Base-by-base conservation (phyloP, 768 basidiomycete species). In the Boletellus ananas region DNA sequence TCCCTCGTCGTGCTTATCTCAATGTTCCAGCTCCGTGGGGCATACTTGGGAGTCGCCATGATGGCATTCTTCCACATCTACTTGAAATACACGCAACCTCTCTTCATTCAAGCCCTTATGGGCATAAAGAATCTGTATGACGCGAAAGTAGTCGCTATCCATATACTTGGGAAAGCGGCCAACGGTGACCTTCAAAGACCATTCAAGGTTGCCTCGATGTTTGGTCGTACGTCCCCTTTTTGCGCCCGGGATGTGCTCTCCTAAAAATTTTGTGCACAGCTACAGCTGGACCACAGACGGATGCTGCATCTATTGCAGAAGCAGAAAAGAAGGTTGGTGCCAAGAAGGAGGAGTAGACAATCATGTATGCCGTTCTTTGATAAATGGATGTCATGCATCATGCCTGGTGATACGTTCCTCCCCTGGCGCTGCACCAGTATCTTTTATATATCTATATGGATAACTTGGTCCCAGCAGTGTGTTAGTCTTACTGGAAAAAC, bases 31-130 rank as follows among this genome's bases (percentile, higher is more conserved):
- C 76, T 88, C 51, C 83, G 82, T 35, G 72, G 76, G n/a, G 79
- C 74, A 8, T 88, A 79, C 70, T 79, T 82, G 69, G 85, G 87
- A 55, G 69, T 92, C 61, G 86, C 83, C 43, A 90, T 92, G 85
- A 94, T 94, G 88, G 78, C 64, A 51, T 86, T 94, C 77, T 83
- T 97, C 75, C 95, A 99, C 74, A 54, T 87, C 45, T 98, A 97
- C 80, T 75, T 98, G 73, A 83, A 89, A 67, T 97, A 90, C 79
- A 94, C 93, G 7, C 94, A 95, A 65, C 95, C 95, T 7, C 81
- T 98, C 57, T 95, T 97, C 73, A 87, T 97, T 57, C 95, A 97
- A 69, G 81, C 81, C 12, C 79, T 99, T 58, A 96, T 95, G 92
- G 90, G 90, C n/a, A 50, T 96, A 63, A 98, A 99, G 76, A 80